Evolutionary conservation across 2,329 filamentous ascomycete species (phyloP).

Genomic region (Fusarium robinianum): DNA sequence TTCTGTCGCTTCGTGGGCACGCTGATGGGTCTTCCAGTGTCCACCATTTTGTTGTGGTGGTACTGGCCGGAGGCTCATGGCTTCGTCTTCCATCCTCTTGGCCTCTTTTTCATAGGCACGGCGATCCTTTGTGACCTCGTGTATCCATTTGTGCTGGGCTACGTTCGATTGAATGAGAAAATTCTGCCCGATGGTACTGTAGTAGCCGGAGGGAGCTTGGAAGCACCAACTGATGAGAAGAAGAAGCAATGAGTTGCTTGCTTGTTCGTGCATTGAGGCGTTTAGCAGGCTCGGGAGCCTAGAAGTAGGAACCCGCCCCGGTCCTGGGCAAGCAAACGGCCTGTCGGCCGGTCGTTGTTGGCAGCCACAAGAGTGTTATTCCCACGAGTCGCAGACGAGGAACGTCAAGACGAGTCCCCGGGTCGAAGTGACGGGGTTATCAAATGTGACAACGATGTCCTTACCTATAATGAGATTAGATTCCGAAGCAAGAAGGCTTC

Average conservation of each 20-base stretch:
- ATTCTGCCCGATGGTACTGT: slow-evolving; percentile 45
- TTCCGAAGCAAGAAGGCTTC: too few relatives aligned
- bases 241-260: slow-evolving; percentile 22
- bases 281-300: too few relatives aligned
- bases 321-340: too few relatives aligned
- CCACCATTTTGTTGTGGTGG: slow-evolving; percentile 51
- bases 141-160: slow-evolving; percentile 50
- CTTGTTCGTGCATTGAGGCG: too few relatives aligned
- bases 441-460: too few relatives aligned
- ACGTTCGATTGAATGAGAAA: slow-evolving; percentile 46
- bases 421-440: too few relatives aligned
- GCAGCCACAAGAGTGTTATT: too few relatives aligned
- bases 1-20: slow-evolving; percentile 50
- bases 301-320: too few relatives aligned
- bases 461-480: too few relatives aligned
- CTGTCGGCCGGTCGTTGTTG: too few relatives aligned
- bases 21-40: slow-evolving; percentile 46
- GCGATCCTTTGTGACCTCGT: slow-evolving; percentile 48
- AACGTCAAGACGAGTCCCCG: too few relatives aligned
- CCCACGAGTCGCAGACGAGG: too few relatives aligned
- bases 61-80: slow-evolving; percentile 56
- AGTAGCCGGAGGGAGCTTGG: slow-evolving; percentile 28
- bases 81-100: slow-evolving; percentile 50
- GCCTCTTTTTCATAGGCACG: slow-evolving; percentile 48
- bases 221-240: slow-evolving; percentile 20